A percentile compares a stretch with the other conserved stretches of the same genome.
Conservation (phyloP, 1,284 basidiomycete species). For the Afroboletus lepidellus region DNA sequence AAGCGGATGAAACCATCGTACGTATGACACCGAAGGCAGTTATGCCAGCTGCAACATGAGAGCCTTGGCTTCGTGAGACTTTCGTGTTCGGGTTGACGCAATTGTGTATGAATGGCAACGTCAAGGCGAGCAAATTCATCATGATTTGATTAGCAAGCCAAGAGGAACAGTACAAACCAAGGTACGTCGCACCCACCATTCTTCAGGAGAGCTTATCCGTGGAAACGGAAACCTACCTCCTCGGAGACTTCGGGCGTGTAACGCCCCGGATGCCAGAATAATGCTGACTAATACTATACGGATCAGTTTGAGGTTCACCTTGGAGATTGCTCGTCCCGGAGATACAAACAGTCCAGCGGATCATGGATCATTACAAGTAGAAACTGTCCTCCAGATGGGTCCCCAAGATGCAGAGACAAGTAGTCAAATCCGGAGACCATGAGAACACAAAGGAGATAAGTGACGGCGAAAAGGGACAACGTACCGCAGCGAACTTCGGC, state of each 20-base stretch:
- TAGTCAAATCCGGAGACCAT: too few species aligned
- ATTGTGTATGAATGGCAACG: neutral
- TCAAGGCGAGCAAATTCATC: neutral
- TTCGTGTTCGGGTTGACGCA: neutral
- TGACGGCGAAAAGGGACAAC: too few species aligned
- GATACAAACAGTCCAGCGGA: neutral
- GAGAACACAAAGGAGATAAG: too few species aligned
- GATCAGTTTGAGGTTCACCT: neutral
- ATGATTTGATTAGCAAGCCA: neutral
- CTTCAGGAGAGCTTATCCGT: neutral
- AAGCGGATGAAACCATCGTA: neutral
- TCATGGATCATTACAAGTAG: neutral
- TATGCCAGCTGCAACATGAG: neutral
- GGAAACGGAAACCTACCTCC: neutral
- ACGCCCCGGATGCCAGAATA: neutral
- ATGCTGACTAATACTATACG: neutral
- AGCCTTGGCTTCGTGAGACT: neutral
- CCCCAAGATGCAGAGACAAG: too few species aligned
- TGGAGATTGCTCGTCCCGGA: neutral
- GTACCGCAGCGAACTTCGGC: too few species aligned
- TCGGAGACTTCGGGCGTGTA: neutral
- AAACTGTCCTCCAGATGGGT: too few species aligned
- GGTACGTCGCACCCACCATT: neutral
- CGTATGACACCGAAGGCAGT: neutral
- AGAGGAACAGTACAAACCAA: neutral